A percentile compares a stretch with the other conserved stretches of the same genome.
Conservation (phyloP, 2,329 filamentous ascomycete species). For the Orbilia brochopaga region DNA sequence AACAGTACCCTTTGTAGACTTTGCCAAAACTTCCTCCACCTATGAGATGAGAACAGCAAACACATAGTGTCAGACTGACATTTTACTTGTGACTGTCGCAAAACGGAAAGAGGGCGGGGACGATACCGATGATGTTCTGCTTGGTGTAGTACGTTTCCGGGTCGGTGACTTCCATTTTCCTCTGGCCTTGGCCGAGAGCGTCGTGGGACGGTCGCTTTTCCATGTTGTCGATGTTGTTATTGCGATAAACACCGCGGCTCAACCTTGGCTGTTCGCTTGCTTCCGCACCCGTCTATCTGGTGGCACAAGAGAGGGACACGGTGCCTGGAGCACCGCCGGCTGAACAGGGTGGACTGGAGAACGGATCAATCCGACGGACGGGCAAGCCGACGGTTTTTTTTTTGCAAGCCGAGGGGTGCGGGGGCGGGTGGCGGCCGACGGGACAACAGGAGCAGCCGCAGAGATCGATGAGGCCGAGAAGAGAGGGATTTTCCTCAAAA, state of each 20-base stretch:
- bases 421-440: not conserved
- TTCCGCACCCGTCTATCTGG: slow-evolving; percentile 22
- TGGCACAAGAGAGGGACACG: slow-evolving; percentile 12
- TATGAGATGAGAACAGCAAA: slow-evolving; percentile 58
- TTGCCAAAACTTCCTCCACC: slow-evolving; percentile 98
- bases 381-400: not conserved
- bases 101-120: slow-evolving; percentile 37
- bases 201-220: slow-evolving; percentile 45
- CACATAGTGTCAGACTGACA: slow-evolving; percentile 16
- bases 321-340: not conserved
- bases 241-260: no score
- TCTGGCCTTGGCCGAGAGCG: slow-evolving; percentile 35
- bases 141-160: slow-evolving; percentile 93
- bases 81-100: not conserved
- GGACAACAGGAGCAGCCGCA: not conserved
- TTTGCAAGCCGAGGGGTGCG: slow-evolving; percentile 8
- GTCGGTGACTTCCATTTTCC: slow-evolving; percentile 66
- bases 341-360: slow-evolving; percentile 14
- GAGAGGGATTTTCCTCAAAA: slow-evolving; percentile 2
- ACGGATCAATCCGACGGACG: slow-evolving; percentile 11
- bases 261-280: slow-evolving; percentile 16
- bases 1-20: slow-evolving; percentile 88
- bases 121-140: slow-evolving; percentile 81
- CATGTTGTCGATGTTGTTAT: slow-evolving; percentile 20
- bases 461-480: not conserved